These are phyloP conservation scores for Brachypodium distachyon DNA, from an alignment of 202 grass and related monocot genomes.

Conservation along the genomic window DNA sequence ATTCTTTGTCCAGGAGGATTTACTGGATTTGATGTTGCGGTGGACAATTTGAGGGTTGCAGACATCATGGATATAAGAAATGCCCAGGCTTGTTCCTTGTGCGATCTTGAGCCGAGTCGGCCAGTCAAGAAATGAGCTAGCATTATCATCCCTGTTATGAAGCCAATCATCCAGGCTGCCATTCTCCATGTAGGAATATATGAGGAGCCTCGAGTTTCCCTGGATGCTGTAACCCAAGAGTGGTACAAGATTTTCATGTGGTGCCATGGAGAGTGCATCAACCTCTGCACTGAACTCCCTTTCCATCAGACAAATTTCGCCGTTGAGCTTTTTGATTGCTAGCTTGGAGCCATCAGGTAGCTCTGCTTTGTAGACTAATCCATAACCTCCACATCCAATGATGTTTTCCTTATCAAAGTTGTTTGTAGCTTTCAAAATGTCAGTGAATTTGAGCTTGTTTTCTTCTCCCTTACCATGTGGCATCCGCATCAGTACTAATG, in stretches of 20 bases:
- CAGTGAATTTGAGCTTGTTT: conserved; percentile 46
- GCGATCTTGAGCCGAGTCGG: conserved; percentile 60
- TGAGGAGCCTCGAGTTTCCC: conserved; percentile 53
- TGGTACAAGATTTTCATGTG: conserved; percentile 73
- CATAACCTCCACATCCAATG: conserved; percentile 77
- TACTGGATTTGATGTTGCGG: conserved; percentile 85
- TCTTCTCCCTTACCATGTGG: conserved; percentile 35
- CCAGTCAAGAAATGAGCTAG: conserved; percentile 57
- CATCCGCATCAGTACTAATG: conserved; percentile 42
- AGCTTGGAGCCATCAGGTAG: conserved; percentile 48
- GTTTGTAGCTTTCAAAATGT: conserved; percentile 76
- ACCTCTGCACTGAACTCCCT: conserved; percentile 90
- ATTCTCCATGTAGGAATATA: conserved; percentile 99
- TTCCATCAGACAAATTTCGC: conserved; percentile 68
- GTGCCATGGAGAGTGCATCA: conserved; percentile 65
- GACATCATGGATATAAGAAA: conserved; percentile 77
- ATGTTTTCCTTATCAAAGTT: conserved; percentile 85
- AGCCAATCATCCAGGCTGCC: conserved; percentile 92
- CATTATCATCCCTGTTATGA: conserved; percentile 47
- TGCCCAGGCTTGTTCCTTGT: conserved; percentile 53
- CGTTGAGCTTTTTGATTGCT: conserved; percentile 76
- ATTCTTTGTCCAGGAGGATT: conserved; percentile 84
- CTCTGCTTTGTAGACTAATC: conserved; percentile 77
- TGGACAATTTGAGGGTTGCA: conserved; percentile 80
- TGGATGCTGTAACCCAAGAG: conserved; percentile 78